Evolutionary conservation across 371 early-diverging fungal species (phyloP).

Genomic region (Blakeslea trispora): DNA sequence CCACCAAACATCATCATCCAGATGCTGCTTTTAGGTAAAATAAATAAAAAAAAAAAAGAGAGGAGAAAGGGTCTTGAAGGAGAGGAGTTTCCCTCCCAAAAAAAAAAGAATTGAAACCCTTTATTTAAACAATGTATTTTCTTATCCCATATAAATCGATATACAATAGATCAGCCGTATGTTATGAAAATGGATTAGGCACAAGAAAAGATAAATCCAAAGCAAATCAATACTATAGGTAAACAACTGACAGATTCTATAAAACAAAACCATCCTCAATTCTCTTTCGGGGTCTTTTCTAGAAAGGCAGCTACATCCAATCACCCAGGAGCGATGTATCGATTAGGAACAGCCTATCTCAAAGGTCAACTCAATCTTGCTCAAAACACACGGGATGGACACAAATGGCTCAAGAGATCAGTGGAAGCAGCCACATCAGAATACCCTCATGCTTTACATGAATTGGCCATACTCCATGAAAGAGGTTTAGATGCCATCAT

Average conservation of each 20-base stretch:
- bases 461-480: constrained; percentile 72
- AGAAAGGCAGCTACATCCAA: constrained; percentile 70
- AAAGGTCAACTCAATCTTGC: constrained; percentile 70
- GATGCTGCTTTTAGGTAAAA: constrained; percentile 62
- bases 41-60: neutral
- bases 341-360: constrained; percentile 69
- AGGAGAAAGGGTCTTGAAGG: neutral
- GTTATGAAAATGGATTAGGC: constrained; percentile 69
- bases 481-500: constrained; percentile 68
- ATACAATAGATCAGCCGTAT: constrained; percentile 61
- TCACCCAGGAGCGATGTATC: constrained; percentile 75
- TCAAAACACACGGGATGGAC: constrained; percentile 68
- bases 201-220: constrained; percentile 54
- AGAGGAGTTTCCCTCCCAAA: no score
- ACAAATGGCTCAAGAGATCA: constrained; percentile 79
- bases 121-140: no score
- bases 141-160: no score
- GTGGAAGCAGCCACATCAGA: constrained; percentile 74
- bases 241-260: constrained; percentile 4
- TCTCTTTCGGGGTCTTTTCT: no score
- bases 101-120: neutral
- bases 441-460: constrained; percentile 82
- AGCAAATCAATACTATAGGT: constrained; percentile 67
- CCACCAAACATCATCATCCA: constrained; percentile 65
- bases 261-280: no score